These are phyloP conservation scores for Rhizopogon vulgaris DNA, from an alignment of 768 basidiomycete species.

Conservation along the genomic window DNA sequence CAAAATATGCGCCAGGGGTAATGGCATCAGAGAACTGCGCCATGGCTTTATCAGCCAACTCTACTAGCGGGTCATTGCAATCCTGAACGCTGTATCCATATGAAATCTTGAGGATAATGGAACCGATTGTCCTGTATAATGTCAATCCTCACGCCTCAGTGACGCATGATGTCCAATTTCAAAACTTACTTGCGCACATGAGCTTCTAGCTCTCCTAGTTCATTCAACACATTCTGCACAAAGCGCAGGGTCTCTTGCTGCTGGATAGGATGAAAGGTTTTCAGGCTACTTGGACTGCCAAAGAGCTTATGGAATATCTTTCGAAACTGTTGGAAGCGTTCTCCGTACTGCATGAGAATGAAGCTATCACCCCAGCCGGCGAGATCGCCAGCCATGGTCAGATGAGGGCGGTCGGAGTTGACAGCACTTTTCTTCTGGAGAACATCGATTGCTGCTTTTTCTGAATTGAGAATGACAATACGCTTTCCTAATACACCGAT, in stretches of 20 bases:
- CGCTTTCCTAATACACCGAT: constrained; percentile 21
- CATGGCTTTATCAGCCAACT: constrained; percentile 19
- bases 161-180: no score
- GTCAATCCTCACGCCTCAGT: background rate
- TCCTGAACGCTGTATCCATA: constrained; percentile 30
- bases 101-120: constrained; percentile 28
- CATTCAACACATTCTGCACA: background rate
- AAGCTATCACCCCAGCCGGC: constrained; percentile 4
- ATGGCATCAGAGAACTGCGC: constrained; percentile 5
- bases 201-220: background rate
- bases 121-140: constrained; percentile 24
- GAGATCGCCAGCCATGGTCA: constrained; percentile 16
- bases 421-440: background rate
- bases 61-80: constrained; percentile 26
- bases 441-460: constrained; percentile 8
- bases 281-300: constrained; percentile 5
- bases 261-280: constrained; percentile 3
- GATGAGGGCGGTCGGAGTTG: constrained; percentile 6
- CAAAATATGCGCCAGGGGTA: constrained; percentile 9
- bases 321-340: constrained; percentile 5
- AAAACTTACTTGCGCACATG: constrained; percentile 11
- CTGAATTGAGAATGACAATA: constrained; percentile 30
- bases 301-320: constrained; percentile 7
- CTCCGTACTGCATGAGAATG: no score
- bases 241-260: constrained; percentile 5